Evolutionary conservation across 176 grass and related monocot species (phyloP).

Genomic region (Zizania latifolia): DNA sequence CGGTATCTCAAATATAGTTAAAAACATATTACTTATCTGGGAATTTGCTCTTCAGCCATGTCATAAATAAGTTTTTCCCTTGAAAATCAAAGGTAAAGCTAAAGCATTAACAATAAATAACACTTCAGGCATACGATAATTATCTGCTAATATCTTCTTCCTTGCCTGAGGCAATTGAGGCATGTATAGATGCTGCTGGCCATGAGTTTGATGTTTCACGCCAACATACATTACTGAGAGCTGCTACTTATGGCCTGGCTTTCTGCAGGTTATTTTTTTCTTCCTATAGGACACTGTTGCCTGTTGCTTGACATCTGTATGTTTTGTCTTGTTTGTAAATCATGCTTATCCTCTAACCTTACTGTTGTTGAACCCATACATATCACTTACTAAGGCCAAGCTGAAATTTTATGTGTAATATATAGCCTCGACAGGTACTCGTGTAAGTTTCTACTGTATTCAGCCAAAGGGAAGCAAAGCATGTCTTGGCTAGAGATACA

Average conservation of each 20-base stretch:
- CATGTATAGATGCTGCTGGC: conserved; percentile 89
- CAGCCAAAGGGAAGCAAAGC: neutral
- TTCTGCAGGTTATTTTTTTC: conserved; percentile 75
- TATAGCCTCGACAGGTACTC: neutral
- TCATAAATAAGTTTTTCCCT: conserved; percentile 12
- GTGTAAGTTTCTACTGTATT: neutral
- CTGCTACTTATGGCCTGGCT: conserved; percentile 87
- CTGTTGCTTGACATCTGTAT: neutral
- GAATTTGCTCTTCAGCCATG: conserved; percentile 1
- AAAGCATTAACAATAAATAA: neutral
- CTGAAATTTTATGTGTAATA: neutral
- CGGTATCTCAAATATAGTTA: neutral
- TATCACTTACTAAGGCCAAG: conserved; percentile 2
- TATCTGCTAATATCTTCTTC: conserved; percentile 71
- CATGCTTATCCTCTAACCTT: neutral
- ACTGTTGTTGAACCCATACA: neutral
- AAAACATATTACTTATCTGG: neutral
- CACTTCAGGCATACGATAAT: conserved; percentile 87
- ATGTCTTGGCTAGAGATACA: neutral
- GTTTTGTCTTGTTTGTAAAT: conserved; percentile 6
- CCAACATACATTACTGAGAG: conserved; percentile 68
- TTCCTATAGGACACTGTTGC: conserved; percentile 1
- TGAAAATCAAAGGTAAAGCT: conserved; percentile 6
- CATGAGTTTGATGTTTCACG: conserved; percentile 94
- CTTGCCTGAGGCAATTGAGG: conserved; percentile 77